Base-by-base conservation (phyloP, 2,329 filamentous ascomycete genomes). In the Penicillium freii region DNA sequence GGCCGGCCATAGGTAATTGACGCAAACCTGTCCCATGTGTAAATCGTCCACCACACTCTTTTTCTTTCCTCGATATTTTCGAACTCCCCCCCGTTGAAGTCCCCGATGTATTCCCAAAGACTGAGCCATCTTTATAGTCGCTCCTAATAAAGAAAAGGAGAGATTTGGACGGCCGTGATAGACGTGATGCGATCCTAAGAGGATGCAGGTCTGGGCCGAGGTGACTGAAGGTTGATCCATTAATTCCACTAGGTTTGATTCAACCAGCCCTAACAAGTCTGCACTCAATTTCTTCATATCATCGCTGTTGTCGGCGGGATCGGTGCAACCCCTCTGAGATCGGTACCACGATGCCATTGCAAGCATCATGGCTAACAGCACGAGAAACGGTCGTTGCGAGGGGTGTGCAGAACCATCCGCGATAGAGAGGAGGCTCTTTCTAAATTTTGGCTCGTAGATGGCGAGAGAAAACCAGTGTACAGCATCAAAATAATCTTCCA, bases 401-500 rank as follows among this genome's bases (percentile, higher is more conserved):
- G 67, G 66, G 15, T 68, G 64, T 0, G 75, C 75, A 38, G 58
- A 64, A 2, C 74, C 73, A 56, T 75, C 73, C 1, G 63, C 56
- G 2, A 77, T 65, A 8, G 70, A 69, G 10, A 64, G 57, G 27
- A 75, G 70, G 4, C 64, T 61, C 11, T 61, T 61, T 23, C 76
- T 73, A 46, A 79, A 77, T 27, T 67, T 74, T 1, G 75, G 75
- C 51, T 78, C 75, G 52, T 74, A 75, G 19, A 80, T 66, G 1
- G 75, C 75, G 4, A 79, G 66, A 17, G 76, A 78, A 53, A 80
- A 78, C 76, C 77, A 80, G 62, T 78, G 76, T 17, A 79, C 71
- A 2, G 74, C 63, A 48, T 72, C 67, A 51, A 78, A 76, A 48
- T 78, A 79, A 19, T 74, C 69, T 54, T 77, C 75, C 10, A 79